Base-by-base conservation (phyloP, 108 stramenopile genomes). In the Craspedostauros australis region DNA sequence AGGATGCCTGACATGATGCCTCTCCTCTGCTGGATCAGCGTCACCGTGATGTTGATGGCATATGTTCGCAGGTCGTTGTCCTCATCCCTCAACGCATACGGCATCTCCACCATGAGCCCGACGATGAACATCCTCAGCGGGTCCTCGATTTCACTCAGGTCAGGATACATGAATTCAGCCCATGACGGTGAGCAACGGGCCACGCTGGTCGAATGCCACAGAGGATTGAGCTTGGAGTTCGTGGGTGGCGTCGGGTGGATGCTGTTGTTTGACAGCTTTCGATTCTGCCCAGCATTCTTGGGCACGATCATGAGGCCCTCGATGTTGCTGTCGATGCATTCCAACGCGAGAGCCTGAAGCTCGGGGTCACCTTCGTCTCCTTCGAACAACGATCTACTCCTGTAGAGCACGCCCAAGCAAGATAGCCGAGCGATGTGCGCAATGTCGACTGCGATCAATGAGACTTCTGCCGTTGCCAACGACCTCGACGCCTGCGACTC, bases 1-100 rank as follows among this genome's bases (percentile, higher is more conserved):
- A 92, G 61, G 30, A 88, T 61, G 44, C 80, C 75, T 12, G 82
- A 80, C 84, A 93, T 86, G 20, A 84, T 73, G 1, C 51, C 70
- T 16, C 75, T 46, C 47, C 79, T 57, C 21, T 77, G 62, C 49
- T 84, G 71, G 22, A 93, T 58, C 16, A 93, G 72, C 20, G 71
- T 57, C 15, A 82, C 84, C 1, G 84, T 60, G n/a, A 85, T 58
- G 6, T 70, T 50, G 20, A 84, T 76, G 8, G 80, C 75, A 39
- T 73, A 62, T 41, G 81, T 76, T 36, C 80, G 66, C 24, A 88
- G 54, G 27, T 77, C 76, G 23, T 73, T 66, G 28, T 72, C 73
- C 24, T 42, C 60, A 29, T 84, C 76, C n/a, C 66, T 45, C 9
- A 88, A 69, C 39, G 80, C 70, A 46, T 51, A 49, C 44, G 77